Evolutionary conservation across 768 basidiomycete genomes (phyloP), one percentile per base, ranked within the genome.

Genomic region (Russula griseocarnosa): DNA sequence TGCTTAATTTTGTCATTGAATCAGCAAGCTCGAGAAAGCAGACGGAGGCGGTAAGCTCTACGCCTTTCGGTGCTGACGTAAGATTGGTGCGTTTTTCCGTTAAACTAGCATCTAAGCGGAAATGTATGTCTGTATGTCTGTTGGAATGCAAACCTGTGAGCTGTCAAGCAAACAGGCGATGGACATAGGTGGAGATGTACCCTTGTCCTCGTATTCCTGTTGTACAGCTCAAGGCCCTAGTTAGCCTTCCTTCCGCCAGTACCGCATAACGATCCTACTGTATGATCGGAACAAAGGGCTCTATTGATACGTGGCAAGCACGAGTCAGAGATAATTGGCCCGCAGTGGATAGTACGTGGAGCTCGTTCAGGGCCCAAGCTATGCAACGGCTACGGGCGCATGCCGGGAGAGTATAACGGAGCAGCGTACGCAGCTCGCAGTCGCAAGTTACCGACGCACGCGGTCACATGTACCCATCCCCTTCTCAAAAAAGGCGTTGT

Each of bases 1-100:
- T 20, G 32, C 51, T 20, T 54, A 54, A 54, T 61, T 32, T 6
- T 22, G 60, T 46, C 40, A 13, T 14, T 22, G 22, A 60, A 52
- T 30, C 2, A 2, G 26, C 55, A 0, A 40, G 36, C n/a, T 8
- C 38, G 36, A 49, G 47, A 24, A 38, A 62, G 18, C 8, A 32
- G 5, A 32, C 10, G 13, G 8, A 13, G 36, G 36, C 36, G 3
- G 44, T 44, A 18, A 22, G 8, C 47, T 34, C 10, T 26, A 10
- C 47, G 22, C 3, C 3, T 11, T 10, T 22, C 10, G 18, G 24
- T 22, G 22, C 22, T 55, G 36, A 55, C 38, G 24, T 26, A 22
- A 54, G 2, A 18, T 30, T 1, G 28, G 3, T n/a, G n/a, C n/a
- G n/a, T n/a, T n/a, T n/a, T n/a, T n/a, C n/a, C n/a, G n/a, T 28